phyloP scores from a whole-genome alignment of 2,329 filamentous ascomycete species.

The Verticillium tricorpus region DNA sequence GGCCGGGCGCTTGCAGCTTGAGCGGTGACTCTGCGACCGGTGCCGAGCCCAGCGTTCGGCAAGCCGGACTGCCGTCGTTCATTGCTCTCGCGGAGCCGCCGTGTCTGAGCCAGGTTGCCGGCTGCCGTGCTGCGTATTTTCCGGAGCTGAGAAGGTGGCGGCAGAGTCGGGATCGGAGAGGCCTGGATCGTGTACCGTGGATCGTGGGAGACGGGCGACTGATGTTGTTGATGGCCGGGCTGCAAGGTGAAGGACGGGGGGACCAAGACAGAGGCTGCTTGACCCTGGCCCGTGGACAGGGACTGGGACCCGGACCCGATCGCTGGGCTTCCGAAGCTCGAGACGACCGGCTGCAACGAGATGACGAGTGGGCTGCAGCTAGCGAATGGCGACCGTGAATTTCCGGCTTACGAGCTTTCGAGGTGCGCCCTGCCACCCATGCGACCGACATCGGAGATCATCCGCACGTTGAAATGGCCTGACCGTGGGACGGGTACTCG shows the following conservation, averaged over 20 bases:
- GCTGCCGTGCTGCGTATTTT: not conserved
- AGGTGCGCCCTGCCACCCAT: not conserved
- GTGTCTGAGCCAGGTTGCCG: not conserved
- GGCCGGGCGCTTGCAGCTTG: constrained; percentile 20
- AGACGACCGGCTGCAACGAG: not conserved
- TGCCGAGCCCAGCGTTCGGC: not conserved
- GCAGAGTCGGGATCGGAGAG: not conserved
- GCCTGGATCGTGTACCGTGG: not conserved
- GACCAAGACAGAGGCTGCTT: not conserved
- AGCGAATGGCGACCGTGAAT: not conserved
- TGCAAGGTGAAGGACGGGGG: not conserved
- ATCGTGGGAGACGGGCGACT: no score
- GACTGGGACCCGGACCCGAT: not conserved
- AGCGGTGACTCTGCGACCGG: not conserved
- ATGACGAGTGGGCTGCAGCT: not conserved
- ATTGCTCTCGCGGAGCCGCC: not conserved
- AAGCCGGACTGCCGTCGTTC: not conserved
- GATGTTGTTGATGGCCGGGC: not conserved
- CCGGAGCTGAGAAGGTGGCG: no score
- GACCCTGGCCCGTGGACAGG: not conserved
- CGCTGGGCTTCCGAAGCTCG: not conserved
- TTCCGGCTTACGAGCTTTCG: not conserved
- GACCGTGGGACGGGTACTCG: not conserved
- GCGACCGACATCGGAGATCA: not conserved
- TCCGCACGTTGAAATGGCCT: not conserved